Conservation (phyloP, 805 yeast genomes). For the Spathaspora boniae region DNA sequence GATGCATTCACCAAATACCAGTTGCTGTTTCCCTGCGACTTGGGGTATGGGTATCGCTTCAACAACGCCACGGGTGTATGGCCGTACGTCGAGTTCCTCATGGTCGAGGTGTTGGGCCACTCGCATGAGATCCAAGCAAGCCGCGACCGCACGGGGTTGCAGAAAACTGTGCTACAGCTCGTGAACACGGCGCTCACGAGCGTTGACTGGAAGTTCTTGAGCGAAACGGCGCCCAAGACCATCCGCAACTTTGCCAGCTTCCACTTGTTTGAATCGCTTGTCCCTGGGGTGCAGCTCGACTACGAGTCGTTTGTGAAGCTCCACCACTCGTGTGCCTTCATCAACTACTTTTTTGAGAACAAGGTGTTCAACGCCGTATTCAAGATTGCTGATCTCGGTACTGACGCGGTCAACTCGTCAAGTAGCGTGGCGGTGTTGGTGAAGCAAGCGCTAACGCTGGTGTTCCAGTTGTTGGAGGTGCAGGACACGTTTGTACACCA, state of each 20-base stretch:
- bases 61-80: slow-evolving; percentile 57
- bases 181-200: slow-evolving; percentile 37
- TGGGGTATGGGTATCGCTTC: slow-evolving; percentile 58
- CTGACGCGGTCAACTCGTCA: slow-evolving; percentile 46
- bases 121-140: slow-evolving; percentile 35
- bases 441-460: slow-evolving; percentile 35
- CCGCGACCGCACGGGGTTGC: slow-evolving; percentile 43
- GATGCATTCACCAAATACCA: slow-evolving; percentile 28
- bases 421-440: slow-evolving; percentile 16
- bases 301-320: slow-evolving; percentile 43
- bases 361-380: slow-evolving; percentile 56
- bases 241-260: slow-evolving; percentile 21
- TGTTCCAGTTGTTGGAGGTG: slow-evolving; percentile 44
- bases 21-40: slow-evolving; percentile 55
- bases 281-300: slow-evolving; percentile 14
- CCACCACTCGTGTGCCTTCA: slow-evolving; percentile 66
- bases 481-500: slow-evolving; percentile 62
- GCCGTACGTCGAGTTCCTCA: slow-evolving; percentile 74
- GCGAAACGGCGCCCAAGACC: slow-evolving; percentile 50
- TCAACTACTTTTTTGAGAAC: slow-evolving; percentile 62
- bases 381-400: slow-evolving; percentile 53
- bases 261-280: slow-evolving; percentile 20
- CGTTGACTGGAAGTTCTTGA: slow-evolving; percentile 43
- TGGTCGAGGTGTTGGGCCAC: slow-evolving; percentile 62
- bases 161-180: slow-evolving; percentile 50